Conservation (phyloP, 176 grass and related monocot genomes). For the Raddia distichophylla region DNA sequence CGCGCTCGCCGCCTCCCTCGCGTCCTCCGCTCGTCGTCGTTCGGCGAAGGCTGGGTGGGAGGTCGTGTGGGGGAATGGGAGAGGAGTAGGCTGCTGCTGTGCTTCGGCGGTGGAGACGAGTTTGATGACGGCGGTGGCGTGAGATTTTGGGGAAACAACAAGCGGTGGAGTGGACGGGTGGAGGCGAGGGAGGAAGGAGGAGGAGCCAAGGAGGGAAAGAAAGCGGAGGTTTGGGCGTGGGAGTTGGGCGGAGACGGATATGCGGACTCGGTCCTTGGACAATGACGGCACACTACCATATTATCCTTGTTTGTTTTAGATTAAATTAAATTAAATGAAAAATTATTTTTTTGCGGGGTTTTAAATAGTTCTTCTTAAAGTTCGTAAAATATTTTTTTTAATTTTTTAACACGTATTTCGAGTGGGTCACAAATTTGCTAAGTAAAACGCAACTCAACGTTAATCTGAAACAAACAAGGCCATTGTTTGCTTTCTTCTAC, state of each 20-base stretch:
- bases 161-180: not conserved
- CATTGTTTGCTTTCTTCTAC: no score
- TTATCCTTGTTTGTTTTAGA: no score
- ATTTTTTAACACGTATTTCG: no score
- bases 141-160: slow-evolving; percentile 4
- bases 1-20: not conserved
- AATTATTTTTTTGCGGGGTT: no score
- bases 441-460: no score
- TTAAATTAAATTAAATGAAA: no score
- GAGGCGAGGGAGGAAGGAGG: not conserved
- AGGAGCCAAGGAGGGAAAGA: not conserved
- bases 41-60: not conserved
- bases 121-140: slow-evolving; percentile 35
- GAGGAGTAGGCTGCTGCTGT: not conserved
- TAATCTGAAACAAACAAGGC: no score
- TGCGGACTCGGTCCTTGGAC: not conserved
- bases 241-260: not conserved
- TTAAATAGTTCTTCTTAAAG: no score
- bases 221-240: not conserved
- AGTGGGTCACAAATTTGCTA: no score
- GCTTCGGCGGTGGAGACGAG: not conserved
- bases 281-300: not conserved
- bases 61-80: slow-evolving; percentile 6
- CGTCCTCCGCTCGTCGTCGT: not conserved
- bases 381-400: no score